Conservation (phyloP, 140 eudicot species). For the Anethum foeniculum region DNA sequence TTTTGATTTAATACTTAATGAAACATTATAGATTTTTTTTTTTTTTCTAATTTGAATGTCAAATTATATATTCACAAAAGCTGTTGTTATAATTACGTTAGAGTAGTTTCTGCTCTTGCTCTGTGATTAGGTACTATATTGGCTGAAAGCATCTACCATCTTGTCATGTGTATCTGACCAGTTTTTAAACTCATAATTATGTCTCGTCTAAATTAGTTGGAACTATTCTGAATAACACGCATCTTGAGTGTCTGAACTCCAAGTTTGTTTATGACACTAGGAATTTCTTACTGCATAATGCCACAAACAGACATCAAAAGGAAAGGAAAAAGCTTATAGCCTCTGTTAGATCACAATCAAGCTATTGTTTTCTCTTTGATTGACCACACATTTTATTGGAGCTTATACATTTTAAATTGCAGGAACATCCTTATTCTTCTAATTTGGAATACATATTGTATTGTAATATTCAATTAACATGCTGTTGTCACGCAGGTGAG, state of each 20-base stretch:
- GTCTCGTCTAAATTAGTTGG: not conserved
- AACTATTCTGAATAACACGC: constrained; percentile 1
- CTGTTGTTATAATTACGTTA: not conserved
- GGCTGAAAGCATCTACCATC: not conserved
- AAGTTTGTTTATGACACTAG: not conserved
- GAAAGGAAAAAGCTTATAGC: not conserved
- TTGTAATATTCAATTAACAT: not conserved
- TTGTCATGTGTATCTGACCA: not conserved
- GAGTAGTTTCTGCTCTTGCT: not conserved
- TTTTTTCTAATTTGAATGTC: not conserved
- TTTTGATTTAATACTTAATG: not conserved
- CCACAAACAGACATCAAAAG: not conserved
- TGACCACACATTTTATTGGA: not conserved
- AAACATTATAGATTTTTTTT: not conserved
- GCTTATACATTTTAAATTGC: not conserved
- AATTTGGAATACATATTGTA: not conserved
- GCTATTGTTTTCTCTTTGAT: not conserved
- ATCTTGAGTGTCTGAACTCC: not conserved
- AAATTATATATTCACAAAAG: not conserved
- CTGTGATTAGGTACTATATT: not conserved
- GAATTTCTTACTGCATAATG: not conserved
- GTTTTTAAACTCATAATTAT: not conserved
- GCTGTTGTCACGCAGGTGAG: constrained; percentile 41
- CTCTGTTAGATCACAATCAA: not conserved
- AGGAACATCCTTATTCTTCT: not conserved